Conservation (phyloP, 1,284 basidiomycete genomes). For the Cryptococcus sp. region DNA sequence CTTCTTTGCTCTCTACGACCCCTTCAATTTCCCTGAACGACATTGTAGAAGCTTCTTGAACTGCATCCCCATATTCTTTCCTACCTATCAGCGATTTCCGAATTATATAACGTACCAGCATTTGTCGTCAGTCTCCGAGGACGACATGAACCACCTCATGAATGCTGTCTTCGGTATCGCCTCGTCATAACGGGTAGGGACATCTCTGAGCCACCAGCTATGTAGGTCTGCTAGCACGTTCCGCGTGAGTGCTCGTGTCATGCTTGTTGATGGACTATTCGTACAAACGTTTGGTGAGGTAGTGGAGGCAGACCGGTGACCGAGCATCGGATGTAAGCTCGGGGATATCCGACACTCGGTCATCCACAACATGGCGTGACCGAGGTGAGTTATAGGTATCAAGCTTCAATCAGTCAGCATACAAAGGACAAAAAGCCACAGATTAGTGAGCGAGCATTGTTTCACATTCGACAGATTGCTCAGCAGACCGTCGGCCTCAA, state of each 20-base stretch:
- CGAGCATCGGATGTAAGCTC: no score
- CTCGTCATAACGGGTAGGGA: constrained; percentile 3
- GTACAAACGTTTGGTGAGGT: no score
- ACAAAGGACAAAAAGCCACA: no score
- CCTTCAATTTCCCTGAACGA: constrained; percentile 1
- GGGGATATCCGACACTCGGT: no score
- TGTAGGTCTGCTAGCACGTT: constrained; percentile 3
- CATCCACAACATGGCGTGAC: not conserved
- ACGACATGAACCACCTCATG: constrained; percentile 7
- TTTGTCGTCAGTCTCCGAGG: constrained; percentile 1
- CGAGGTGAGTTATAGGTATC: no score
- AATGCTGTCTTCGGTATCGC: not conserved
- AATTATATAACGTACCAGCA: constrained; percentile 5
- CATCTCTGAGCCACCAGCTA: constrained; percentile 7
- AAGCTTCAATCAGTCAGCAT: no score
- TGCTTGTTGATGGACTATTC: no score
- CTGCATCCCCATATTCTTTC: constrained; percentile 7
- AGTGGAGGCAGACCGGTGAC: no score
- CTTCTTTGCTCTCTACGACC: constrained; percentile 1
- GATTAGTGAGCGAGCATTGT: no score
- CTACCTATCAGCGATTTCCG: not conserved
- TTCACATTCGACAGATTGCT: no score
- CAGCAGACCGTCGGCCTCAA: no score
- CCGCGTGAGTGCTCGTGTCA: no score
- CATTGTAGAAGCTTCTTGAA: constrained; percentile 5